A percentile compares a stretch with the other conserved stretches of the same genome.
phyloP scores from a whole-genome alignment of 1,139 yeast species.

The Taiozyma sp. region DNA sequence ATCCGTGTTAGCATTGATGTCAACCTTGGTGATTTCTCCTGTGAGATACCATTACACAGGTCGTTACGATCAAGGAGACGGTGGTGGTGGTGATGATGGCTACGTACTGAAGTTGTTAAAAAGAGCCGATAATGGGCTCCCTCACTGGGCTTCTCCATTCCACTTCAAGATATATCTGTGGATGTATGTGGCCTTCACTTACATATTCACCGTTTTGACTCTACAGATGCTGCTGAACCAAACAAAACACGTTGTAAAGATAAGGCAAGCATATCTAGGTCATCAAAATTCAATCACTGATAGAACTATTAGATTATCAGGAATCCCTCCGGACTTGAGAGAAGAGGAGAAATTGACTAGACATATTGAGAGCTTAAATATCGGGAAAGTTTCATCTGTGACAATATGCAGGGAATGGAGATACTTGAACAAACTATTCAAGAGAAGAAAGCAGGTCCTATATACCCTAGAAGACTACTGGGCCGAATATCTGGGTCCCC shows the following conservation, averaged over 20 bases:
- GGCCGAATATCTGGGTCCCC: conserved; percentile 46
- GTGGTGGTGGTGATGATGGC: conserved; percentile 11
- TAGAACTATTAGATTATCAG: conserved; percentile 82
- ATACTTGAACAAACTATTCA: conserved; percentile 58
- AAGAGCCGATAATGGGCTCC: neutral
- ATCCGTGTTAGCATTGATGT: conserved; percentile 46
- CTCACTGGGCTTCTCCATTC: conserved; percentile 6
- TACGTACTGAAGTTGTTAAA: neutral
- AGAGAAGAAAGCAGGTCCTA: conserved; percentile 48
- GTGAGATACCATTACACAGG: conserved; percentile 66
- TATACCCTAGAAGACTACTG: conserved; percentile 63
- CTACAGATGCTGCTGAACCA: conserved; percentile 57
- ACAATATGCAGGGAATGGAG: conserved; percentile 87
- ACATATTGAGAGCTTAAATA: conserved; percentile 70
- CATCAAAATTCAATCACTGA: conserved; percentile 89
- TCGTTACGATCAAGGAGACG: conserved; percentile 31
- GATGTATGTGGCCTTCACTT: conserved; percentile 86
- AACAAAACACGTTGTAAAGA: conserved; percentile 64
- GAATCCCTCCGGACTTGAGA: conserved; percentile 82
- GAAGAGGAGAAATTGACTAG: conserved; percentile 61
- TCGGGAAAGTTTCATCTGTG: conserved; percentile 73
- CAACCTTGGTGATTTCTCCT: conserved; percentile 60
- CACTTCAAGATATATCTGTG: conserved; percentile 38
- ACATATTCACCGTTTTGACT: conserved; percentile 70
- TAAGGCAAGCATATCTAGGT: conserved; percentile 81